A percentile compares a stretch with the other conserved stretches of the same genome.
Evolutionary conservation across 2,329 filamentous ascomycete genomes (phyloP).

Genomic region (Monilinia aucupariae): DNA sequence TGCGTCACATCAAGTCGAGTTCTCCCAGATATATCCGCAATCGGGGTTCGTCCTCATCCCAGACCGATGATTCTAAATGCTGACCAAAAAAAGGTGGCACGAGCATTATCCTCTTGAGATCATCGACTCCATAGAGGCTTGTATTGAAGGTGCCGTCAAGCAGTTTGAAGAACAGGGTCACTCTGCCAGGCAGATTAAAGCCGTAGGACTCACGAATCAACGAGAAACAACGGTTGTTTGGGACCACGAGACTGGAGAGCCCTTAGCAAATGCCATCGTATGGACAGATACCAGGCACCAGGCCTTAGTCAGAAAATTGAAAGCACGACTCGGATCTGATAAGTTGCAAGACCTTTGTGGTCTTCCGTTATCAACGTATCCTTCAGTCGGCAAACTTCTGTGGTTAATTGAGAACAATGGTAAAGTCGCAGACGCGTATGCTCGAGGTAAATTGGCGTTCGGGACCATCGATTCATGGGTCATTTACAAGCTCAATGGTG

Average conservation of each 20-base stretch:
- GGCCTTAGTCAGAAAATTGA: conserved; percentile 68
- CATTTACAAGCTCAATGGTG: conserved; percentile 77
- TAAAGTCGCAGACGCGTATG: conserved; percentile 67
- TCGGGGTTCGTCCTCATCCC: conserved; percentile 54
- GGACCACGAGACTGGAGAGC: conserved; percentile 74
- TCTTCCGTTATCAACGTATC: conserved; percentile 81
- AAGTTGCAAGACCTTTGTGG: conserved; percentile 67
- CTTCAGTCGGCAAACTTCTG: conserved; percentile 76
- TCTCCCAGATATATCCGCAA: conserved; percentile 67
- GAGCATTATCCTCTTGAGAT: conserved; percentile 81
- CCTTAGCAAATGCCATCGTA: conserved; percentile 78
- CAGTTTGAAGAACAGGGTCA: conserved; percentile 67
- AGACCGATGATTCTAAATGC: not conserved
- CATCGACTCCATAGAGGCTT: conserved; percentile 67
- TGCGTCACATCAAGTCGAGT: conserved; percentile 69
- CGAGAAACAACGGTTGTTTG: conserved; percentile 83
- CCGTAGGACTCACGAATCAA: conserved; percentile 77
- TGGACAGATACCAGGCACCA: conserved; percentile 84
- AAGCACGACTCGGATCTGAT: conserved; percentile 60
- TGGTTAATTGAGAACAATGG: conserved; percentile 74
- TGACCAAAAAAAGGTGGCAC: conserved; percentile 62
- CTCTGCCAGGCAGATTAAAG: conserved; percentile 61
- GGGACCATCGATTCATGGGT: conserved; percentile 88
- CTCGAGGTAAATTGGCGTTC: conserved; percentile 70
- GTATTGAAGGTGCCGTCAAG: conserved; percentile 70